phyloP scores from a whole-genome alignment of 139 green algal genomes.

The Protoeuglena noctilucae region DNA sequence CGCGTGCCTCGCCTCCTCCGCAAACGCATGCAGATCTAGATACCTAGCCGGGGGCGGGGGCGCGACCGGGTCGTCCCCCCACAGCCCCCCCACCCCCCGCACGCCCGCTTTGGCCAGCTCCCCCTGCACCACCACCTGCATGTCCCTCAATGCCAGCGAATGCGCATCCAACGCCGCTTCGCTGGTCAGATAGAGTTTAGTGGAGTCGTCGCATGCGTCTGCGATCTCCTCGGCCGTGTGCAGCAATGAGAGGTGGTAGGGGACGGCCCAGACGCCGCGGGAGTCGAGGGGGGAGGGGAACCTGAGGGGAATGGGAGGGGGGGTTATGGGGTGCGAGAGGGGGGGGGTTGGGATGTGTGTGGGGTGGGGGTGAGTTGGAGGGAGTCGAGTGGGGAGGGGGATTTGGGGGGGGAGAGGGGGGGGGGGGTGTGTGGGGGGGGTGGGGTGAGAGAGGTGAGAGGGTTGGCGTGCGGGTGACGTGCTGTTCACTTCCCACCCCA shows the following conservation, averaged over 20 bases:
- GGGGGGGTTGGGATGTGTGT: no score
- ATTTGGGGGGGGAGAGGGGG: no score
- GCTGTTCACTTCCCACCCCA: no score
- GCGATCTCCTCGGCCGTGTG: constrained; percentile 38
- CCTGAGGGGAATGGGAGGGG: no score
- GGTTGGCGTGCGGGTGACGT: no score
- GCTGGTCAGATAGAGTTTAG: not conserved
- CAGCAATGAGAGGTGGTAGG: constrained; percentile 11
- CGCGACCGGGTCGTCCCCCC: not conserved
- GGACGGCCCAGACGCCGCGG: constrained; percentile 6
- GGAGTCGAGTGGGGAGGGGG: no score
- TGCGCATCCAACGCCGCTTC: not conserved
- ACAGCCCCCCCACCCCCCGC: constrained; percentile 2
- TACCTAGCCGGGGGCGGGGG: constrained; percentile 5
- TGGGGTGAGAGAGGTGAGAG: no score
- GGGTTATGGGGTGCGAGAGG: no score
- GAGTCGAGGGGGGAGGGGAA: no score
- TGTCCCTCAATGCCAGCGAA: not conserved
- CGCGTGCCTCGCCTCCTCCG: constrained; percentile 12
- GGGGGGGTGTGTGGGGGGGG: no score
- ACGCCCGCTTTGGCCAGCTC: constrained; percentile 12
- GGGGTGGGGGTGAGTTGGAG: no score
- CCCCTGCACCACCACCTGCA: constrained; percentile 7
- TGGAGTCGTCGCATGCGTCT: constrained; percentile 20
- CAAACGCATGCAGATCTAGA: constrained; percentile 18